Conservation (phyloP, 306 rosid genomes). For the Lithocarpus polystachyus region DNA sequence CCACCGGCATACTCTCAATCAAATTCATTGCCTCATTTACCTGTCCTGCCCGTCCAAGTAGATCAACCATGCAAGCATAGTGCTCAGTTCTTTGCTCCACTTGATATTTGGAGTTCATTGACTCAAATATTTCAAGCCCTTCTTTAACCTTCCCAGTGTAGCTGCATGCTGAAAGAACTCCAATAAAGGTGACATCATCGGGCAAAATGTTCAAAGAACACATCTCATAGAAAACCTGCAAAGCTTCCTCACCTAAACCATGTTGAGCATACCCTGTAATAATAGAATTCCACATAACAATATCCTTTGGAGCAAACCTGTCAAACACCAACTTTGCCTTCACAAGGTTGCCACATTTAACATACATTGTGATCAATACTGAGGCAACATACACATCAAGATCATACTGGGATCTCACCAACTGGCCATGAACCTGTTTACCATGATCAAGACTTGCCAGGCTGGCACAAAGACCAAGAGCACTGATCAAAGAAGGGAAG, state of each 20-base stretch:
- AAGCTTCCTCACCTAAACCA: constrained; percentile 56
- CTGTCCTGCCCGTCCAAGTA: constrained; percentile 57
- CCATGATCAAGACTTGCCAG: constrained; percentile 54
- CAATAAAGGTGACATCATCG: constrained; percentile 54
- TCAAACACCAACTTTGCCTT: constrained; percentile 43
- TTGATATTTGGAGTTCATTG: constrained; percentile 45
- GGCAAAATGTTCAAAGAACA: constrained; percentile 42
- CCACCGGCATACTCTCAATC: constrained; percentile 53
- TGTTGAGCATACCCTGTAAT: constrained; percentile 66
- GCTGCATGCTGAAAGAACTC: constrained; percentile 70
- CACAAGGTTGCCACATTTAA: constrained; percentile 55
- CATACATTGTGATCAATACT: constrained; percentile 51
- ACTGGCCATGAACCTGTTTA: constrained; percentile 46
- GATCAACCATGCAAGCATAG: constrained; percentile 68
- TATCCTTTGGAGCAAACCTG: constrained; percentile 46
- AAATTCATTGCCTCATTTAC: constrained; percentile 54
- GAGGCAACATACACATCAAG: constrained; percentile 52
- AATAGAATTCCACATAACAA: constrained; percentile 67
- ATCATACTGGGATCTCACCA: constrained; percentile 44
- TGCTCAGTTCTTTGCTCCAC: constrained; percentile 50
- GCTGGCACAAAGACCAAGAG: constrained; percentile 47
- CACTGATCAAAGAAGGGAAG: constrained; percentile 47
- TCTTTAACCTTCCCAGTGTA: constrained; percentile 48
- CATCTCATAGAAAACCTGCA: constrained; percentile 48
- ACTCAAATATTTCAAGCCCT: constrained; percentile 43